Base-by-base conservation (phyloP, 2,329 filamentous ascomycete genomes). In the Macrophomina phaseolina region DNA sequence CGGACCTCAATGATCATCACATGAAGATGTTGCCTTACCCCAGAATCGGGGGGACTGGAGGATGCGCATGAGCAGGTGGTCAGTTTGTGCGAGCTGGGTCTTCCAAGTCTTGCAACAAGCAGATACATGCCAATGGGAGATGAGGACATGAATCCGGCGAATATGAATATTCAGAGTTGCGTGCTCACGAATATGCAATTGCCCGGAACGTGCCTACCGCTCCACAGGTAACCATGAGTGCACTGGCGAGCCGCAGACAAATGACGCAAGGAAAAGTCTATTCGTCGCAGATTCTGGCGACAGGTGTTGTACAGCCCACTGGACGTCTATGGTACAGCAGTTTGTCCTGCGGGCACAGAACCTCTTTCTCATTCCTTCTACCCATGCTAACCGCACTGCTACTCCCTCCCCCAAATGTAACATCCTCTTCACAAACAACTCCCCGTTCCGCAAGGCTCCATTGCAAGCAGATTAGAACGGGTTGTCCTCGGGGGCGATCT, bases 401-500 rank as follows among this genome's bases (percentile, higher is more conserved):
- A 8, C 28, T 14, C 58, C 2, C 23, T 23, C 23, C 23, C 1
- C 23, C 23, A 23, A 23, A 23, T 23, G 1, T 23, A 23, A 23
- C 23, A 23, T 23, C 23, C 23, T 23, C 23, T 23, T 23, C 23
- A 3, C 23, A 23, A 23, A 23, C 23, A 23, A 23, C 2, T 23
- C 23, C 23, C 23, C 23, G 23, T 23, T 23, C 5, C 38, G 45
- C 40, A 34, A 18, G 14, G 42, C 12, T 9, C 8, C 12, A 18
- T 23, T 23, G 23, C 18, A 38, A 30, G 67, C 4, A 14, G 60
- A 69, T 71, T 79, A 85, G 75, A 85, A 85, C n/a, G 83, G 83
- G 79, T 89, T 89, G 79, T 90, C 87, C 82, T 89, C 87, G 23
- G 87, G 85, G 68, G 87, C 78, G 71, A 89, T 80, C 76, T 86